Evolutionary conservation across 1,284 basidiomycete species (phyloP), one percentile per base, ranked within the genome.

Genomic region (Ganoderma lucidum): DNA sequence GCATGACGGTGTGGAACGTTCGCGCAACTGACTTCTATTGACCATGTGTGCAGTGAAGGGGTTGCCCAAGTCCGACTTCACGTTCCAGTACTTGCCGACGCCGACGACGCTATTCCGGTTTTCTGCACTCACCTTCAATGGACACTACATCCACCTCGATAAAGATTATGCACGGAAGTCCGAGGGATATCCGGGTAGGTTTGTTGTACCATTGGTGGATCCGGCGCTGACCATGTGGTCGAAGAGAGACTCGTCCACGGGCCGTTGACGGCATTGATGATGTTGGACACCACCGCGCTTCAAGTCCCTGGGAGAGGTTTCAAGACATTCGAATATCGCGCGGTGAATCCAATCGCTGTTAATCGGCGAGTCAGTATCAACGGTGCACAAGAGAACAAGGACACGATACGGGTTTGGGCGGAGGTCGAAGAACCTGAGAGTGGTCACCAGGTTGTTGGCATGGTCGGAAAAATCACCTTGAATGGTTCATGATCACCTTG

Each of bases 51-150:
- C 73, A 90, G 88, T 90, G 67, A 78, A 82, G 35, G 84, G 80
- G 69, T 74, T 90, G n/a, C 89, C 90, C 19, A 74, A 76, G 9
- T 80, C 85, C 32, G 87, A 90, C 69, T 90, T 92, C 76, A 84
- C 85, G 2, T 89, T 92, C 77, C 83, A 82, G 44, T 94, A 89
- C 77, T 87, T 82, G 10, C 93, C 94, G 12, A 89, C 86, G 28
- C 79, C 88, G 44, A 89, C 90, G 6, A 93, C 91, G 1, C 83
- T 96, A 30, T 96, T 96, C 83, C 89, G 93, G 12, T 96, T 93
- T 81, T 95, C 93, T 12, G 93, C 94, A 17, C 82, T 96, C 45
- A 96, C 91, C 68, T 95, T 93, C 81, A 93, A 94, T 73, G 89
- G 87, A 10, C 92, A 94, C 74, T 83, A 88, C 69, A 92, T 94